Evolutionary conservation across 73 alveolate species (phyloP), one percentile per base, ranked within the genome.

Genomic region (Paramecium tetraurelia): DNA sequence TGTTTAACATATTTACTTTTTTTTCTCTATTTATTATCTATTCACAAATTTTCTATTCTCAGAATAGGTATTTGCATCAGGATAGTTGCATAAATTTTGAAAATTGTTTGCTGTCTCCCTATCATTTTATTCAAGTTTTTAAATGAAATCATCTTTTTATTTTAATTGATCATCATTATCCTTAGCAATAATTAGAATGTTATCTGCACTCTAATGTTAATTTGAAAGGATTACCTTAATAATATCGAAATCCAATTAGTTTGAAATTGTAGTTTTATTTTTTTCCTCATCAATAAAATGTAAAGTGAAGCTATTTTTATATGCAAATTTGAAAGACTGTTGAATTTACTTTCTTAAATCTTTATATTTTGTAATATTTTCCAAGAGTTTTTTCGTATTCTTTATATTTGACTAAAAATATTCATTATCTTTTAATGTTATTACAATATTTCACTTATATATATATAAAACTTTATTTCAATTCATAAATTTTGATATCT

Each of bases 211-310:
- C 90, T 80, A 80, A 20, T 22, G 5, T 44, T 31, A 40, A 44
- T 24, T 44, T 20, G 48, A 43, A 31, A 22, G 20, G 7, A 4
- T n/a, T 44, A 46, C 70, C 16, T 44, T 11, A 22, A 80, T 35
- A 24, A 29, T 58, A 20, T 80, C 90, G 8, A 80, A 20, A 24
- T 80, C 90, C 20, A 14, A 50, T 46, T 80, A 35, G 16, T 80
- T 80, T 22, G 90, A 40, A 9, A 80, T n/a, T 40, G 72, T 46
- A 14, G 46, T 80, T 43, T 48, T 80, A 80, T 44, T 76, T 22
- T 35, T n/a, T 7, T 80, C 90, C 11, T 80, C 75, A 80, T 80
- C 90, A 44, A 43, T 24, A 80, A 44, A 80, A 48, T 41, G 43
- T 9, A 80, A 4, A 12, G 58, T 41, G 24, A 80, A 80, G 27